A percentile compares a stretch with the other conserved stretches of the same genome.
These are phyloP conservation scores for Sporopachydermia quercuum DNA, from an alignment of 805 yeast genomes.

Conservation along the genomic window DNA sequence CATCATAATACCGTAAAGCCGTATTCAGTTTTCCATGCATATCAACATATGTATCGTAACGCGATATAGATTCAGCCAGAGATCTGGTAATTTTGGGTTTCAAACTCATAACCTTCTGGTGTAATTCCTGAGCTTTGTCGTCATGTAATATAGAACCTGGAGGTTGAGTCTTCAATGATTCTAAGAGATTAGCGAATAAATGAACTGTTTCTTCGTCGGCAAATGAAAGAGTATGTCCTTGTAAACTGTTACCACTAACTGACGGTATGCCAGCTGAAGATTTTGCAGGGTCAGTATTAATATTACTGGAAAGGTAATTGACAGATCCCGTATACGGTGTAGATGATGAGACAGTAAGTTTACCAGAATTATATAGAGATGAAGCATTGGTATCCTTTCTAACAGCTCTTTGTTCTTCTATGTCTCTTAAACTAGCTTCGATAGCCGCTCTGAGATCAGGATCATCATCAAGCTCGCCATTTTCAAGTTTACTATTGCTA, in stretches of 20 bases:
- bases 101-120: slow-evolving; percentile 40
- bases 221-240: slow-evolving; percentile 27
- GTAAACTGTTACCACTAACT: slow-evolving; percentile 1
- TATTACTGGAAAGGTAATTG: slow-evolving; percentile 3
- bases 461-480: slow-evolving; percentile 5
- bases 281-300: slow-evolving; percentile 7
- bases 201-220: slow-evolving; percentile 58
- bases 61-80: slow-evolving; percentile 39
- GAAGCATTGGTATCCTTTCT: slow-evolving; percentile 6
- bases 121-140: slow-evolving; percentile 38
- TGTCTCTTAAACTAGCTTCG: slow-evolving; percentile 74
- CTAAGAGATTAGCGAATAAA: slow-evolving; percentile 54
- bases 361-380: background rate
- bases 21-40: slow-evolving; percentile 69
- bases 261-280: background rate
- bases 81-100: slow-evolving; percentile 58
- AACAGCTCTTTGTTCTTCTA: slow-evolving; percentile 25
- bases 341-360: background rate
- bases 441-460: slow-evolving; percentile 90
- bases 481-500: slow-evolving; percentile 3
- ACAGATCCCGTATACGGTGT: slow-evolving; percentile 3
- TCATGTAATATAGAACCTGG: slow-evolving; percentile 29
- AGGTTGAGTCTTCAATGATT: slow-evolving; percentile 32
- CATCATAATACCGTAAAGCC: slow-evolving; percentile 63
- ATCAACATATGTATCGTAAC: slow-evolving; percentile 52